Base-by-base conservation (phyloP, 2,329 filamentous ascomycete species). In the Lojkania enalia region DNA sequence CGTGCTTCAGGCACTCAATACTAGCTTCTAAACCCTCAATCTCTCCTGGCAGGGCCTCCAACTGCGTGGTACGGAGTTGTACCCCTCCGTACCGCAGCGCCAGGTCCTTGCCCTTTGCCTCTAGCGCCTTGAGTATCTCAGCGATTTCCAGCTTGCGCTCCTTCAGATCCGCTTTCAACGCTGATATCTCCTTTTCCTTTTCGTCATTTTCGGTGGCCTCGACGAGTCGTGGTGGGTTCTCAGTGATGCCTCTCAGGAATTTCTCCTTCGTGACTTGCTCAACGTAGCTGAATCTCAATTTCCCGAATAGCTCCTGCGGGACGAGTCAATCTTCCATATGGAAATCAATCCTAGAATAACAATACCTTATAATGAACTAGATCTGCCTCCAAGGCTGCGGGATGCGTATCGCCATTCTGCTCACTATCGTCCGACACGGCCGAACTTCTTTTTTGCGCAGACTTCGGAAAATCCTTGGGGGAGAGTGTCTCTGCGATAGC, bases 221-320 rank as follows among this genome's bases (percentile, higher is more conserved):
- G 46, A 95, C 88, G 35, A 97, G 86, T 13, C 91, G 78, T 0
- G 92, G 94, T 37, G 91, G 90, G 52, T 96, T 88, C 52, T 89
- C 90, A 13, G 95, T 90, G 58, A 97, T 95, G 52, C 88, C 86
- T 56, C 90, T 88, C 42, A 99, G 85, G 70, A 96, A 97, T 64
- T 96, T 95, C 70, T 99, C 94, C 73, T 97, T 99, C 33, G 92
- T 97, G 51, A 97, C 90, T 76, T 97, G 94, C 72, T 99, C 94
- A 58, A 96, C 87, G 72, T 97, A 97, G 54, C 88, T 95, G 76
- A 97, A 97, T 58, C 92, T 89, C 29, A 97, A 80, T 74, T 99
- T 97, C 31, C 90, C 87, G 71, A 97, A 99, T 15, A 97, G 82
- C 71, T 96, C 91, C 73, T 84, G 54, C n/a, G 5, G n/a, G 23